A percentile compares a stretch with the other conserved stretches of the same genome.
Evolutionary conservation across 257 asterid genomes (phyloP).

Genomic region (Solanum sejunctum): DNA sequence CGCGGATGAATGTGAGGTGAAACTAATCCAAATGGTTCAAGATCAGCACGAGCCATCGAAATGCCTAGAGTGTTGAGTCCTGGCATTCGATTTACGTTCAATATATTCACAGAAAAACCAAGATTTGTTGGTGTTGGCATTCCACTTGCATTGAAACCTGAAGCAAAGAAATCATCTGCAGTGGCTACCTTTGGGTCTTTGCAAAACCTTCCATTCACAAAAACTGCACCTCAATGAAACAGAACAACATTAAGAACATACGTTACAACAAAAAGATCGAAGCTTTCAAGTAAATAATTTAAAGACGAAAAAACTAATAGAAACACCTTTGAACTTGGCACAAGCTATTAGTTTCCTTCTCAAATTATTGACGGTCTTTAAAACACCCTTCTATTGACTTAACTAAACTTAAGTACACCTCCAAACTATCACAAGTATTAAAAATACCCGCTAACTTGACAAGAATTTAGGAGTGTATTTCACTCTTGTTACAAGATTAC

Average conservation of each 20-base stretch:
- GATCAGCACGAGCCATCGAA: background rate
- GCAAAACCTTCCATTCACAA: background rate
- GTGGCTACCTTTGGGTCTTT: background rate
- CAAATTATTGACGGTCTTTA: too few relatives aligned
- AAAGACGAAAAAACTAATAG: background rate
- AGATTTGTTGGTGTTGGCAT: background rate
- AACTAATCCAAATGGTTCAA: background rate
- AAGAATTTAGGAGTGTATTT: too few relatives aligned
- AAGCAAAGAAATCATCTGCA: background rate
- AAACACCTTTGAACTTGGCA: too few relatives aligned
- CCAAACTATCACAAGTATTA: too few relatives aligned
- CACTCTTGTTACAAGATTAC: too few relatives aligned
- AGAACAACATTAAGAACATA: background rate
- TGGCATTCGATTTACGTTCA: background rate
- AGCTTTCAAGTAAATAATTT: background rate
- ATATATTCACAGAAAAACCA: background rate
- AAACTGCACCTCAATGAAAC: background rate
- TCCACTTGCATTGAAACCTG: background rate
- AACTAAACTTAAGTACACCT: too few relatives aligned
- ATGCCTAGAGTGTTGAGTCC: constrained; percentile 2
- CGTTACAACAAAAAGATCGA: background rate
- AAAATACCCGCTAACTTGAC: too few relatives aligned
- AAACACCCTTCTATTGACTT: too few relatives aligned
- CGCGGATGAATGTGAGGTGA: constrained; percentile 1
- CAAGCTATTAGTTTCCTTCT: too few relatives aligned